Conservation (phyloP, 2,329 filamentous ascomycete genomes). For the Scedosporium minutisporum region DNA sequence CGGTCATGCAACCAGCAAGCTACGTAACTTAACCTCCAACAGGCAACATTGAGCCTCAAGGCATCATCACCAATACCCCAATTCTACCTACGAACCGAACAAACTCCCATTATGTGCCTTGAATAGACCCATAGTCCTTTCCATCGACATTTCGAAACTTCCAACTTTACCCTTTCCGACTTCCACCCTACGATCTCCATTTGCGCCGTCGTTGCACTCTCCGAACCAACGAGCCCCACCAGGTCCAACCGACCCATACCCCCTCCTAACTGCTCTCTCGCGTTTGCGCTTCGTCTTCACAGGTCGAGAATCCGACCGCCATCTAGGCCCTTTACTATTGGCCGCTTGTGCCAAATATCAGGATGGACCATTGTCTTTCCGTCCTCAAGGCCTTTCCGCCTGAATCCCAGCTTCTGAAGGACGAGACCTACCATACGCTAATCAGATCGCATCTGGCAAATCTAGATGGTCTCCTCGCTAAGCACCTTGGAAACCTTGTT, state of each 20-base stretch:
- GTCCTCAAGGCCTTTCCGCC: constrained; percentile 3
- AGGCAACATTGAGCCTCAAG: neutral
- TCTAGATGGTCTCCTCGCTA: neutral
- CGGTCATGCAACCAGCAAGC: neutral
- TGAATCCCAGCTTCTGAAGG: neutral
- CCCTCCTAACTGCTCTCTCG: too few relatives aligned
- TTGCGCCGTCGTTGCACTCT: neutral
- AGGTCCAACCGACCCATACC: too few relatives aligned
- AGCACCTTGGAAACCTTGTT: neutral
- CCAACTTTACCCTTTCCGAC: too few relatives aligned
- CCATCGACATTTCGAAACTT: too few relatives aligned
- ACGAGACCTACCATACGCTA: constrained; percentile 2
- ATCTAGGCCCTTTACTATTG: too few relatives aligned
- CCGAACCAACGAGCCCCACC: neutral
- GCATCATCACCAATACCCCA: neutral
- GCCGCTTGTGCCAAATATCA: neutral
- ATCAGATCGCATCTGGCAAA: constrained; percentile 4
- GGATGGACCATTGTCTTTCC: neutral
- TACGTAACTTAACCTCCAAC: neutral
- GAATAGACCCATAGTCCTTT: too few relatives aligned
- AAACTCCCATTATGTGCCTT: neutral
- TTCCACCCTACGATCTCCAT: too few relatives aligned
- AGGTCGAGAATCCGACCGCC: too few relatives aligned
- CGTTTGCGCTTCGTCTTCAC: too few relatives aligned
- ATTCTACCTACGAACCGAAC: neutral